Base-by-base conservation (phyloP, 2,329 filamentous ascomycete genomes). In the Zopfia rhizophila region DNA sequence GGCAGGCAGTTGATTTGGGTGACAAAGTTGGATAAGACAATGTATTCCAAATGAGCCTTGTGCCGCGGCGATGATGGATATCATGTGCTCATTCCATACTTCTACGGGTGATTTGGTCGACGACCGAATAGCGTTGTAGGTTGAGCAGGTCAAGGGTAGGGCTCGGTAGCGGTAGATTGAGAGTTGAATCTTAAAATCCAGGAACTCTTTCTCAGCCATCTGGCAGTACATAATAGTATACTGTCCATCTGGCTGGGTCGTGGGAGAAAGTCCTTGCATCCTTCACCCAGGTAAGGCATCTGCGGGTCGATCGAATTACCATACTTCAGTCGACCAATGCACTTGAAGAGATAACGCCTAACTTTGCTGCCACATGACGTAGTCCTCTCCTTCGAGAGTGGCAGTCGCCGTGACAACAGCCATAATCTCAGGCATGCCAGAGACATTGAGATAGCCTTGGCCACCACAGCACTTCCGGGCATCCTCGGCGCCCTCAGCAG, bases 401-500 rank as follows among this genome's bases (percentile, higher is more conserved):
- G 57, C 53, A 1, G 55, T 53, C 7, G 59, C 66, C 3, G 60
- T 61, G 1, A 60, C 43, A 14, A 56, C 49, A 18, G 58, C 55
- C 13, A 68, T 59, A 13, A 72, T 69, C 6, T 63, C 58, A 8
- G 57, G 60, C 7, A 72, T 50, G 3, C 69, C 69, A 12, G 63
- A 65, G 12, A 65, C 62, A n/a, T 53, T 58, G 28, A 69, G 56
- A 30, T 69, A 75, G 1, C 72, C 72, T 39, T 74, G 70, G 2
- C 71, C 72, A 25, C 72, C 72, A 39, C 71, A 72, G 24, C 61
- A 53, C 54, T 66, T 72, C 12, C 70, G 56, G 7, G 63, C 62
- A 19, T 72, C 69, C 43, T 73, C 72, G 2, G 68, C 60, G 3
- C 67, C 66, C 50, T 79, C 76, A 1, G 78, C 76, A 5, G 77